phyloP scores from a whole-genome alignment of 106 monocot genomes.

The Apostasia shenzhenica region DNA sequence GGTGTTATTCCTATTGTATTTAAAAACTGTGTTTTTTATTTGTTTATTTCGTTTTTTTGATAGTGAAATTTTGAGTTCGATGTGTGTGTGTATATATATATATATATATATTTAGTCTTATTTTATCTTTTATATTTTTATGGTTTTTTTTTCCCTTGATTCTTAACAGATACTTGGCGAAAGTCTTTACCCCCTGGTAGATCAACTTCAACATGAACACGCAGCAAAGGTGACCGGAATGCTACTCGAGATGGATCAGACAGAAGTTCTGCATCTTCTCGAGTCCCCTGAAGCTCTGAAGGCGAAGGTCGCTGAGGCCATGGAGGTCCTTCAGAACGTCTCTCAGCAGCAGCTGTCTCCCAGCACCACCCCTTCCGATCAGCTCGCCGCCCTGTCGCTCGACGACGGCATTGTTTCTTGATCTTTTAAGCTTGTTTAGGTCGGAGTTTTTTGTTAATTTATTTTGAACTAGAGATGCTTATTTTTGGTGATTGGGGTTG shows the following conservation, averaged over 20 bases:
- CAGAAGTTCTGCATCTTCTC: conserved; percentile 23
- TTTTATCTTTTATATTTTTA: no score
- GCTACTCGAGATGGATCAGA: conserved; percentile 24
- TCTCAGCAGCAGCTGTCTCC: background rate
- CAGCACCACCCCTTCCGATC: background rate
- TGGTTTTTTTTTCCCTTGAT: no score
- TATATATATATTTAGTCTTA: no score
- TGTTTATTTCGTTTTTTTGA: no score
- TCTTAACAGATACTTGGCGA: conserved; percentile 14
- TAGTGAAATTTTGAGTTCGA: no score
- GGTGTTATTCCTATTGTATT: no score
- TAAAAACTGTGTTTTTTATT: no score
- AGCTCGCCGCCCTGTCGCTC: conserved; percentile 2
- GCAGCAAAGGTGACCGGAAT: conserved; percentile 24
- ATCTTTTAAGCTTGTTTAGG: background rate
- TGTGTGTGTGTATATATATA: no score
- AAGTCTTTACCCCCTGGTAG: conserved; percentile 20
- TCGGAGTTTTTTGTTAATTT: background rate
- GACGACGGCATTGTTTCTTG: conserved; percentile 4
- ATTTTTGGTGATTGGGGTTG: background rate
- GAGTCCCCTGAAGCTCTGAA: conserved; percentile 22
- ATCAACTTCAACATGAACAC: conserved; percentile 18
- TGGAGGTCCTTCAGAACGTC: conserved; percentile 14
- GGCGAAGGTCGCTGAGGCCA: conserved; percentile 17
- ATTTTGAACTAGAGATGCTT: no score